Percentiles rank a stretch among this genome's conserved stretches.
Evolutionary conservation across 2,329 filamentous ascomycete genomes (phyloP).

Genomic region (Ceratocystis ficicola): DNA sequence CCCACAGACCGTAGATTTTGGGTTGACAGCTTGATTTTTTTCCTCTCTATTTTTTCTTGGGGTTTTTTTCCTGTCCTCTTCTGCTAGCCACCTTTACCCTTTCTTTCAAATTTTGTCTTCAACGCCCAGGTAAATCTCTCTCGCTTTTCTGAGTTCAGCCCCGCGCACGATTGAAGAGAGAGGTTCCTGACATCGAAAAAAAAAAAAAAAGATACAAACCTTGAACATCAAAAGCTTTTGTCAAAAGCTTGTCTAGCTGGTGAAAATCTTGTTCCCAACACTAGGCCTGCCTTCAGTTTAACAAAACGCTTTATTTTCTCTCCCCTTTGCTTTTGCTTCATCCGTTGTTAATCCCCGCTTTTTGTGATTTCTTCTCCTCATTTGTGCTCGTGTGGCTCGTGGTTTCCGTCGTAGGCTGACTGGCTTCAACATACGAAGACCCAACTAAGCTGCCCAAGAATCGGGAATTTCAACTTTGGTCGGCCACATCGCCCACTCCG

Average conservation of each 20-base stretch:
- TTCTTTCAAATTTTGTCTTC: neutral
- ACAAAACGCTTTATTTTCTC: neutral
- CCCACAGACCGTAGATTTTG: neutral
- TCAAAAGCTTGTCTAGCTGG: neutral
- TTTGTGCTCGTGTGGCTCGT: conserved; percentile 1
- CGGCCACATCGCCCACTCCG: neutral
- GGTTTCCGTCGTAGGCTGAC: conserved; percentile 2
- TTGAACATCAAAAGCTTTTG: conserved; percentile 5
- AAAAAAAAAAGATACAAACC: conserved; percentile 1
- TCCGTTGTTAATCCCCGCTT: neutral
- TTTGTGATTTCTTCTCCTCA: conserved; percentile 11
- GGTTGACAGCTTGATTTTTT: conserved; percentile 1
- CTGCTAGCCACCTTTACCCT: neutral
- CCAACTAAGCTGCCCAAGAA: neutral
- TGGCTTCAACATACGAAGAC: neutral
- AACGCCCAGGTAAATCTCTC: neutral
- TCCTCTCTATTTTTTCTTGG: neutral
- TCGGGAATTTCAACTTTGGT: neutral
- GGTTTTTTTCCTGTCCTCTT: conserved; percentile 4
- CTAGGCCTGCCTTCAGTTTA: neutral
- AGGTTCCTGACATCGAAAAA: neutral
- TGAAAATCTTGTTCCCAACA: neutral
- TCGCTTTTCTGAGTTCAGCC: conserved; percentile 3
- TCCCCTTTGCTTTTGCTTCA: neutral
- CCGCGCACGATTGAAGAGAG: neutral